phyloP scores from a whole-genome alignment of 768 basidiomycete genomes.

The Boletellus ananiceps region DNA sequence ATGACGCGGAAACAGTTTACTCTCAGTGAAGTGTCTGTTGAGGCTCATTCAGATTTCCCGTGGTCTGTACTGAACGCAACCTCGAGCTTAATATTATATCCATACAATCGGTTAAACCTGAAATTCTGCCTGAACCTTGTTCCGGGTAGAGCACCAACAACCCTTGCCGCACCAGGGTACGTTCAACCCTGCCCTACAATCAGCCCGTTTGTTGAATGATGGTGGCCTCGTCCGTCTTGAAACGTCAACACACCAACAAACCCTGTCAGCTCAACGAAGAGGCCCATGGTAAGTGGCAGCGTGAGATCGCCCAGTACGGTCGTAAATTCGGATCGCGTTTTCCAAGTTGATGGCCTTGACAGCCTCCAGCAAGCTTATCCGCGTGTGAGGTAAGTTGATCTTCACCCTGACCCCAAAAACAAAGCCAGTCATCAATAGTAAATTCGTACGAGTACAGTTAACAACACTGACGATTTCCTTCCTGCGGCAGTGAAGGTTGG shows the following conservation, averaged over 20 bases:
- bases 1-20: too few relatives aligned
- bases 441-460: too few relatives aligned
- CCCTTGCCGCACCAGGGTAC: background rate
- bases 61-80: too few relatives aligned
- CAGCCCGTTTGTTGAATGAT: background rate
- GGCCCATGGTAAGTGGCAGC: constrained; percentile 4
- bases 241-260: constrained; percentile 5
- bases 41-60: too few relatives aligned
- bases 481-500: constrained; percentile 16
- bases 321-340: constrained; percentile 12
- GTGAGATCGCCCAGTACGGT: constrained; percentile 11
- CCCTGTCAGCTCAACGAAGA: constrained; percentile 14
- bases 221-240: too few relatives aligned
- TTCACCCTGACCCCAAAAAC: constrained; percentile 1
- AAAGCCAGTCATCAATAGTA: background rate
- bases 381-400: constrained; percentile 3
- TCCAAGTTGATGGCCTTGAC: background rate
- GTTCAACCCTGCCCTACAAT: constrained; percentile 1
- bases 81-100: too few relatives aligned
- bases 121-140: too few relatives aligned
- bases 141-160: background rate
- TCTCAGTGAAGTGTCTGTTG: too few relatives aligned
- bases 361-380: constrained; percentile 5
- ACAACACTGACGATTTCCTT: constrained; percentile 13
- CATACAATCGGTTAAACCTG: too few relatives aligned